A percentile compares a stretch with the other conserved stretches of the same genome.
Evolutionary conservation across 2,329 filamentous ascomycete species (phyloP).

Genomic region (Trichoderma arundinaceum): DNA sequence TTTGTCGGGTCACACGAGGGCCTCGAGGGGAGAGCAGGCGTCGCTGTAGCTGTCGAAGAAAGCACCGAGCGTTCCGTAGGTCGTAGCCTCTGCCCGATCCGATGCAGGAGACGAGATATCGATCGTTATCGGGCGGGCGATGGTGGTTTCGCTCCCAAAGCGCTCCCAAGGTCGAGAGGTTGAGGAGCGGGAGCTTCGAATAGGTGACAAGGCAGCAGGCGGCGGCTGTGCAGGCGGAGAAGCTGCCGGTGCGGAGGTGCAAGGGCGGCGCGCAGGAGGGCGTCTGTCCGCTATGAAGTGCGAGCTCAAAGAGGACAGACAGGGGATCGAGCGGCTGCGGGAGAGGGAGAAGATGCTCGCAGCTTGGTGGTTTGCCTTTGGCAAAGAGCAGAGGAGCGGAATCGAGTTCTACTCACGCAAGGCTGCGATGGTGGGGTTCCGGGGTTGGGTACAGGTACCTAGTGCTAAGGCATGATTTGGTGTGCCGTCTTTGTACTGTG

Average conservation of each 20-base stretch:
- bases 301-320: neutral
- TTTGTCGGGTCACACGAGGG: constrained; percentile 27
- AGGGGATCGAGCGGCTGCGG: neutral
- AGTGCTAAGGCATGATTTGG: too few relatives aligned
- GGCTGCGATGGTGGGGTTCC: constrained; percentile 36
- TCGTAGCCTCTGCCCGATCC: constrained; percentile 9
- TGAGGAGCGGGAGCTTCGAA: constrained; percentile 4
- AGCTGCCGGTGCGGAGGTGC: neutral
- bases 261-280: neutral
- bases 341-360: constrained; percentile 1
- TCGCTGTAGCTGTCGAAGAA: constrained; percentile 14
- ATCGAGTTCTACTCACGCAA: constrained; percentile 24
- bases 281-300: constrained; percentile 8
- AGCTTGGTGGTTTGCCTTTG: constrained; percentile 16
- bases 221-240: constrained; percentile 7
- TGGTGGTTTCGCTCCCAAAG: neutral
- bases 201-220: neutral
- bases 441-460: neutral
- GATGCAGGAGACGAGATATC: constrained; percentile 19
- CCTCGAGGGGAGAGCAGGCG: neutral
- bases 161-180: neutral
- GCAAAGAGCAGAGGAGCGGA: neutral
- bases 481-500: neutral
- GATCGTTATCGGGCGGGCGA: neutral
- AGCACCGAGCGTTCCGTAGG: constrained; percentile 10